Evolutionary conservation across 441 rosid genomes (phyloP), one percentile per base, ranked within the genome.

Genomic region (Sinapis alba): DNA sequence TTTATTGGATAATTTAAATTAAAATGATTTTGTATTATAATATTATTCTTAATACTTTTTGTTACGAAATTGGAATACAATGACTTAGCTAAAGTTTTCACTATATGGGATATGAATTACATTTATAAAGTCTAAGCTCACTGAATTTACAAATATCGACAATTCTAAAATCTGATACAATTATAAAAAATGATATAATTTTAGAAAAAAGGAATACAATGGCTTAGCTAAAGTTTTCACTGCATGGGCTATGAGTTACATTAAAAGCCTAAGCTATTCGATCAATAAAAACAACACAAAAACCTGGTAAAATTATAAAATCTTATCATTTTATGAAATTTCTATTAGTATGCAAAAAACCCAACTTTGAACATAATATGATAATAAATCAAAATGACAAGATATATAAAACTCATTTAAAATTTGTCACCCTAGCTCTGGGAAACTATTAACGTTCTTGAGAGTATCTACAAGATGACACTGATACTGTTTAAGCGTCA

Each of bases 401-500:
- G 21, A 53, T n/a, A 10, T 7, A 15, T 21, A 45, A n/a, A n/a
- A 30, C 12, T 57, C 12, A 64, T 28, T 0, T 1, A 68, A 84
- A 21, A n/a, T 0, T 0, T 6, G 41, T 53, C 21, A 66, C 7
- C 16, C 21, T 3, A 8, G 10, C 53, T 79, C 1, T 81, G 73
- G 77, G 1, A 69, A 19, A 69, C 71, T 80, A 78, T 9, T 15
- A 36, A 54, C 19, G 15, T 45, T 73, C 11, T 45, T 78, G 47
- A 78, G 72, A 9, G 81, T 68, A 75, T 86, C 89, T 6, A 79
- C 41, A 16, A 87, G 82, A 32, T 71, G 79, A 64, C 60, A 38
- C 54, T 87, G 91, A 45, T 69, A 84, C 38, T 82, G 80, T 64
- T 87, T 79, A 12, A 85, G 89, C 12, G 56, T 69, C 74, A 72